Evolutionary conservation across 75 land plant genomes (phyloP).

Genomic region (Sequoia sempervirens): DNA sequence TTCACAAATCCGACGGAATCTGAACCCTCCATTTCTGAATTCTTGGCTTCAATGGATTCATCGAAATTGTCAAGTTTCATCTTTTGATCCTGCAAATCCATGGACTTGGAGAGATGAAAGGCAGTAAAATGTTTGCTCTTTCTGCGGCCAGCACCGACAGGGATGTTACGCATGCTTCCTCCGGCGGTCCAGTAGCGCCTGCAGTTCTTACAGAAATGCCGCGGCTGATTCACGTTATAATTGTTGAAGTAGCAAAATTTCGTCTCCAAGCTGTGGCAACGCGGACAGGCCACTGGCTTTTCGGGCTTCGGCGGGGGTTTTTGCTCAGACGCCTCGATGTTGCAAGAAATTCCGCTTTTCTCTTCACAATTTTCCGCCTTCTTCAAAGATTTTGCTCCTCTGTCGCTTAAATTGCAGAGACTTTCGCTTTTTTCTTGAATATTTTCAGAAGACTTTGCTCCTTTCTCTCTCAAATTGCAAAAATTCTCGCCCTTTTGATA

Average conservation of each 20-base stretch:
- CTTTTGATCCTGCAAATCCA: slow-evolving; percentile 5
- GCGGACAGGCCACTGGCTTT: slow-evolving; percentile 26
- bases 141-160: slow-evolving; percentile 25
- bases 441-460: not conserved
- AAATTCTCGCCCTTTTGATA: not conserved
- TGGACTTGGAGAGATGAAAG: slow-evolving; percentile 1
- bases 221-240: slow-evolving; percentile 25
- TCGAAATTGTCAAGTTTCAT: not conserved
- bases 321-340: not conserved
- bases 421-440: not conserved
- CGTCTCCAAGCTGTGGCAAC: slow-evolving; percentile 25
- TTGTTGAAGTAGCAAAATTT: slow-evolving; percentile 36
- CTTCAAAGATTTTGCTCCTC: not conserved
- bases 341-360: not conserved
- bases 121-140: slow-evolving; percentile 12
- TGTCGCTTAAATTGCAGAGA: not conserved
- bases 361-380: not conserved
- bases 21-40: not conserved
- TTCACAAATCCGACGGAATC: not conserved
- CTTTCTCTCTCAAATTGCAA: not conserved
- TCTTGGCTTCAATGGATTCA: not conserved
- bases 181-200: slow-evolving; percentile 33
- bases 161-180: slow-evolving; percentile 32
- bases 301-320: slow-evolving; percentile 6
- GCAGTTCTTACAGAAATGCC: slow-evolving; percentile 30